Evolutionary conservation across 441 rosid genomes (phyloP), one percentile per base, ranked within the genome.

Genomic region (Melastoma candidum): DNA sequence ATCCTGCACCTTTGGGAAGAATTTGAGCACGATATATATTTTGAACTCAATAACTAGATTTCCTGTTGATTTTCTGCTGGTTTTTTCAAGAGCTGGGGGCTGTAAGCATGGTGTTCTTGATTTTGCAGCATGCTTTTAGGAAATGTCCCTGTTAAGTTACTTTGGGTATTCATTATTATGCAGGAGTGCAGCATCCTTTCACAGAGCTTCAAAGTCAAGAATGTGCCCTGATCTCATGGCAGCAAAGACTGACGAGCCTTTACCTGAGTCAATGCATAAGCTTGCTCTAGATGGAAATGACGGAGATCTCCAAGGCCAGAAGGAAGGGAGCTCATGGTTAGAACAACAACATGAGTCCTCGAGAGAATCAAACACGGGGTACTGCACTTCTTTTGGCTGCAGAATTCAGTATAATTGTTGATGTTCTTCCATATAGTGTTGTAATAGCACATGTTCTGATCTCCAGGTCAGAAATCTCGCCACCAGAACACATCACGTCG

Each of bases 121-220:
- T 36, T 36, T 36, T 36, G 41, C 41, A 9, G 41, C 6, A 2
- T 17, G 22, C 46, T 47, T 47, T 2, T 57, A 46, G 7, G 2
- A 3, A 24, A 56, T 41, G 26, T 46, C 11, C 46, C 60, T 14
- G 8, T 39, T 14, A 26, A 14, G 12, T 52, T 36, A n/a, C 9
- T 43, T 10, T 29, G 3, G 3, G 43, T 12, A 44, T 36, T 27
- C 27, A 12, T 57, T 60, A 56, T 66, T 46, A 47, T 57, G 67
- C 67, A 84, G 97, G 87, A 90, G 82, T 73, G 84, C 89, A 32
- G 73, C 72, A 54, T 81, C 97, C 48, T 77, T 80, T 39, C 71
- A 51, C 52, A 74, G 82, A 77, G 87, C 90, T 7, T 77, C 75
- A 8, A 74, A 68, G 56, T 66, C 77, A 52, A 59, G 71, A 9